Conservation (phyloP, 352 stramenopile species). For the Saprolegnia parasitica region DNA sequence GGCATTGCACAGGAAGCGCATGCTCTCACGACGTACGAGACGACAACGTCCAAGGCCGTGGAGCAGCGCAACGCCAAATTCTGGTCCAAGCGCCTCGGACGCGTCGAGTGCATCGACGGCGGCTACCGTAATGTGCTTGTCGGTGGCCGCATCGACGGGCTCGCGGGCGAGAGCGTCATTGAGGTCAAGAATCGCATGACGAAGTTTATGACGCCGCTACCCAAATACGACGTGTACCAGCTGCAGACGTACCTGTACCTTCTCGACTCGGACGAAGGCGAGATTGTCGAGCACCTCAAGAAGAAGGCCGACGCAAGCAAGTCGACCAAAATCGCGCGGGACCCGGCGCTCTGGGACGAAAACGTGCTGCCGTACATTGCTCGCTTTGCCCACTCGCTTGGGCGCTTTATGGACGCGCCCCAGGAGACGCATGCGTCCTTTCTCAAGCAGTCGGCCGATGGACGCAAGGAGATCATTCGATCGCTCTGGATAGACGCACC, state of each 20-base stretch:
- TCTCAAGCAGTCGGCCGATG: slow-evolving; percentile 38
- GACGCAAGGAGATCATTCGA: slow-evolving; percentile 69
- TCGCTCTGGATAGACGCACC: slow-evolving; percentile 47
- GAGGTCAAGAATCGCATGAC: slow-evolving; percentile 82
- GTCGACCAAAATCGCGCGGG: slow-evolving; percentile 61
- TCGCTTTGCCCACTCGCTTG: slow-evolving; percentile 62
- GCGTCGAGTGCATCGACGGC: slow-evolving; percentile 30
- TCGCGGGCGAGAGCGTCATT: slow-evolving; percentile 67
- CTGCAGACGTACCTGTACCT: slow-evolving; percentile 85
- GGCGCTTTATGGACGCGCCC: slow-evolving; percentile 60
- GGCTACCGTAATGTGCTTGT: slow-evolving; percentile 53
- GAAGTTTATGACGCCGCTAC: slow-evolving; percentile 62
- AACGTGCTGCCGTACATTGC: slow-evolving; percentile 63
- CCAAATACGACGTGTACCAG: slow-evolving; percentile 75
- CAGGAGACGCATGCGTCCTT: slow-evolving; percentile 54
- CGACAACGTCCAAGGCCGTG: slow-evolving; percentile 49
- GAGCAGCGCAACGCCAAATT: slow-evolving; percentile 71
- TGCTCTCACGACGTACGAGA: slow-evolving; percentile 66
- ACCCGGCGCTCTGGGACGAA: slow-evolving; percentile 58
- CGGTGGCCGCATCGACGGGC: slow-evolving; percentile 80
- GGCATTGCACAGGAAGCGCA: slow-evolving; percentile 55
- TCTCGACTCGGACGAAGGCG: slow-evolving; percentile 51
- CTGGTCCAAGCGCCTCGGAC: slow-evolving; percentile 60
- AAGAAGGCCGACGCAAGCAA: slow-evolving; percentile 53
- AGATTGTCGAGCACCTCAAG: slow-evolving; percentile 77